phyloP scores from a whole-genome alignment of 352 stramenopile species.

The Phytophthora tubulina region DNA sequence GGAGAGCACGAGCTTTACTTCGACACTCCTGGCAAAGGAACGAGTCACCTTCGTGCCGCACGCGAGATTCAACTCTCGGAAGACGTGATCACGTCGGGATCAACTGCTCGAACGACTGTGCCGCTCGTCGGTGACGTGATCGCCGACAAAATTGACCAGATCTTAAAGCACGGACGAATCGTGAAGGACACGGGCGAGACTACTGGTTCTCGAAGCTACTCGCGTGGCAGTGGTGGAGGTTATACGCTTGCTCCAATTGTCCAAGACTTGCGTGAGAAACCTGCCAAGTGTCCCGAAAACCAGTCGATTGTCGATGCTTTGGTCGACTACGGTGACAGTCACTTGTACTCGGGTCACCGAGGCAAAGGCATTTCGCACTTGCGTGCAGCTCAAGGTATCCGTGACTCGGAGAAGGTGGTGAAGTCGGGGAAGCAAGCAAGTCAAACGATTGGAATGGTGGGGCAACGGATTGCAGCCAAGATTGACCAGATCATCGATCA shows the following conservation, averaged over 20 bases:
- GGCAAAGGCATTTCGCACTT: slow-evolving; percentile 84
- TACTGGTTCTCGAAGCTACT: slow-evolving; percentile 28
- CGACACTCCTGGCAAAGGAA: slow-evolving; percentile 75
- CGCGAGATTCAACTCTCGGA: slow-evolving; percentile 68
- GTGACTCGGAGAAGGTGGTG: slow-evolving; percentile 60
- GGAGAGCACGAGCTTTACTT: slow-evolving; percentile 80
- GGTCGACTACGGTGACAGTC: slow-evolving; percentile 76
- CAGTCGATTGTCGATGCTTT: slow-evolving; percentile 75
- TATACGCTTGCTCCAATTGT: slow-evolving; percentile 74
- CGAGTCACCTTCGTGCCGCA: slow-evolving; percentile 70
- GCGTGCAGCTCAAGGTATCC: slow-evolving; percentile 69
- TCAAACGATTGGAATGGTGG: slow-evolving; percentile 70
- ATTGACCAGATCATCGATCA: slow-evolving; percentile 82
- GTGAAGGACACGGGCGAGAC: slow-evolving; percentile 49
- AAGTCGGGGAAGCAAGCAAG: slow-evolving; percentile 61
- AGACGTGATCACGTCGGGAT: slow-evolving; percentile 60
- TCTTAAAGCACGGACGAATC: slow-evolving; percentile 73
- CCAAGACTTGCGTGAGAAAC: slow-evolving; percentile 64
- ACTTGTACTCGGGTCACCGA: slow-evolving; percentile 68
- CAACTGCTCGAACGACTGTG: slow-evolving; percentile 52
- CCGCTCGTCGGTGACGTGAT: slow-evolving; percentile 76
- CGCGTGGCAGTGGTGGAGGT: slow-evolving; percentile 47
- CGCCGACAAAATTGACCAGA: slow-evolving; percentile 84
- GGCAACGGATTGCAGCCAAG: slow-evolving; percentile 62
- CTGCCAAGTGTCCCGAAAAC: slow-evolving; percentile 67